Base-by-base conservation (phyloP, 2,329 filamentous ascomycete species). In the Trichophyton equinum region DNA sequence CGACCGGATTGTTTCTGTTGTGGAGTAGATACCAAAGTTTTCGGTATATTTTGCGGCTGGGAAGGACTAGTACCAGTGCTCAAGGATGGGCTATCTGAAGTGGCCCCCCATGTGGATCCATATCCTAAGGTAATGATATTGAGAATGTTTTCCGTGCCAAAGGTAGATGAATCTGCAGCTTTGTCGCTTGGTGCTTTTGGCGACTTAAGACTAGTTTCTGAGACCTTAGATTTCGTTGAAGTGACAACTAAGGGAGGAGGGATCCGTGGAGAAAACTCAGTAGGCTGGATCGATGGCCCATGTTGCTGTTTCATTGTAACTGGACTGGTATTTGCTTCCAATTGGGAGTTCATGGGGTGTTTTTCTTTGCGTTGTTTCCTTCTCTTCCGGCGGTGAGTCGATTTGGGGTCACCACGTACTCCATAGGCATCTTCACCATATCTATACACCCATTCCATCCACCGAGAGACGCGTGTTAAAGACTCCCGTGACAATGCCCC, bases 361-460 rank as follows among this genome's bases (percentile, higher is more conserved):
- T 27, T 40, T 42, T 20, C n/a, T 13, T 49, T 49, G 20, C 20
- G 20, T 15, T 9, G 25, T 15, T 56, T 61, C 38, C 22, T 30
- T 22, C 66, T 65, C 61, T 72, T 77, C 53, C 71, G 73, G 56
- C 80, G 78, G 36, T 87, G 81, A 62, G 81, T 80, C 1, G 88
- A 86, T 1, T 81, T 82, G 13, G 90, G 88, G 65, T 89, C 91
- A 40, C 95, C 87, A 59, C 83, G 82, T 5, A 96, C 82, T 3
- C 91, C 92, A 70, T 96, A 97, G 1, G 92, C 85, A 68, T 88
- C 81, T 59, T 89, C 85, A 1, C 91, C 92, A 78, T 90, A 89
- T 33, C 80, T 85, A 72, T 94, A 95, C 1, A 96, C 80, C 68
- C 89, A 87, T 72, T 95, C 88, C 80, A 94, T 86, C 92, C 92